Evolutionary conservation across 768 basidiomycete species (phyloP).

Genomic region (Termitomyces sp.): DNA sequence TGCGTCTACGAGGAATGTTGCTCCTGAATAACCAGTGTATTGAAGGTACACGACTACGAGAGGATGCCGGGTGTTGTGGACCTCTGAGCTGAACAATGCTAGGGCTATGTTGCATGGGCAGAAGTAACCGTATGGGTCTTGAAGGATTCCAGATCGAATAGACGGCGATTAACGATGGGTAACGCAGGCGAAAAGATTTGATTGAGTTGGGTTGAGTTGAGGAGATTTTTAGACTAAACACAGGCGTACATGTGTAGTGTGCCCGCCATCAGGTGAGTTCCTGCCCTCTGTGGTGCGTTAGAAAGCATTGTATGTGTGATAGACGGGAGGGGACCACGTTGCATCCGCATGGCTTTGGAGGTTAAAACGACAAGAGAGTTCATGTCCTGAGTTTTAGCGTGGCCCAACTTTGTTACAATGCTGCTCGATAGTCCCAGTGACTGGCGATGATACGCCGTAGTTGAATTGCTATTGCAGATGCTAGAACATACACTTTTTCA

Average conservation of each 20-base stretch:
- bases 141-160: constrained; percentile 3
- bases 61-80: constrained; percentile 14
- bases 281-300: constrained; percentile 15
- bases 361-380: constrained; percentile 2
- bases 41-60: constrained; percentile 27
- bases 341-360: constrained; percentile 6
- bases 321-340: constrained; percentile 10
- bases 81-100: constrained; percentile 23
- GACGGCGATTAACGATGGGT: constrained; percentile 1
- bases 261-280: constrained; percentile 5
- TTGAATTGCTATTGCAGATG: not conserved
- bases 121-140: not conserved
- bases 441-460: too few relatives aligned
- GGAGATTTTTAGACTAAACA: constrained; percentile 12
- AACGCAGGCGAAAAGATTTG: constrained; percentile 2
- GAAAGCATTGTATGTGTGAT: constrained; percentile 9
- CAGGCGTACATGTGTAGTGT: constrained; percentile 19
- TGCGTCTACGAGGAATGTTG: constrained; percentile 63
- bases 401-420: not conserved
- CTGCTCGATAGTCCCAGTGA: not conserved
- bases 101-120: constrained; percentile 16
- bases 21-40: constrained; percentile 75
- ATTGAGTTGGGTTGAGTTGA: constrained; percentile 8
- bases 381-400: not conserved
- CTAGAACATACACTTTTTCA: not conserved